Base-by-base conservation (phyloP, 2,329 filamentous ascomycete genomes). In the Scytalidium sp. region DNA sequence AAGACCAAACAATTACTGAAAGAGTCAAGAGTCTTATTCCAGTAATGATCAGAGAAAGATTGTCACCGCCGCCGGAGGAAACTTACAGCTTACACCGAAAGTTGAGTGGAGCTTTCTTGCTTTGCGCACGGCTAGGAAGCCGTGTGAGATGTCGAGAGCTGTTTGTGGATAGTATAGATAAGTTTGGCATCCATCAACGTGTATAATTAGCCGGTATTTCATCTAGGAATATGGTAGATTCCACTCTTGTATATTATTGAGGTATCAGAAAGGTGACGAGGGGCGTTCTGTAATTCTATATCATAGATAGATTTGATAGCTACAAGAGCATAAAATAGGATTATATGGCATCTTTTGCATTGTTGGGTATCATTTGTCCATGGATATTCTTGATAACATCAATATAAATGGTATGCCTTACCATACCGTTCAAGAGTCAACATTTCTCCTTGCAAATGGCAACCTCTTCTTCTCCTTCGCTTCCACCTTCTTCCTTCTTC, bases 21-120 rank as follows among this genome's bases (percentile, higher is more conserved):
- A 80, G 95, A 41, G 93, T 99, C 50, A 85, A 92, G 62, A 80
- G 76, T 3, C 78, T 96, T 47, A 97, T 99, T 58, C 94, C 94
- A 15, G 75, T 96, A 47, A 99, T 99, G 94, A 78, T 99, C 43
- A 81, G 83, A 50, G 94, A 99, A 74, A 75, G 94, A 29, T 72
- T 99, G 19, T 84, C 90, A 15, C 93, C 94, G 20, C 94, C 95
- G 20, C 94, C 94, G 0, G 95, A 99, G 72, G 94, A 99, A 76
- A 99, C 94, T 46, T 99, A 99, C 65, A 93, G 87, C 66, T 71
- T 99, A 62, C 94, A 99, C 70, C 82, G 94, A 53, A 99, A 99
- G 73, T 73, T 99, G 48, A 96, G 91, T 67, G 94, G 94, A 0
- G 95, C 94, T 0, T 99, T 99, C 66, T 70, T 99, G 62, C 75